These are phyloP conservation scores for Neofusicoccum parvum DNA, from an alignment of 2,329 filamentous ascomycete species.

Conservation along the genomic window DNA sequence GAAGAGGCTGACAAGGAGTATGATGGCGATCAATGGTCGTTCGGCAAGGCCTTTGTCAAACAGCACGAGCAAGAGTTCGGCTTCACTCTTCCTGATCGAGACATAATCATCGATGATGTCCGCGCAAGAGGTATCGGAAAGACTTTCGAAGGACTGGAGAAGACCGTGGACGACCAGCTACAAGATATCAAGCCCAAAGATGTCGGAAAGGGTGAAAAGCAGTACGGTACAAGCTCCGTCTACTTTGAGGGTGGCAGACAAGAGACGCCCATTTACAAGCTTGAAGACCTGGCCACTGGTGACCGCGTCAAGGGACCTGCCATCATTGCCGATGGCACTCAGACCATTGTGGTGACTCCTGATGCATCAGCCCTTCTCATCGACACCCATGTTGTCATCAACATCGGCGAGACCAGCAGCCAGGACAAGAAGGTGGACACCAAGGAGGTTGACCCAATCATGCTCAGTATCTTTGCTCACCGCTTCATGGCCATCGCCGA, in stretches of 20 bases:
- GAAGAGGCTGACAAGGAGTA: slow-evolving; percentile 64
- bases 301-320: slow-evolving; percentile 77
- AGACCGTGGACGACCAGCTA: slow-evolving; percentile 83
- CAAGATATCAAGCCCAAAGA: slow-evolving; percentile 66
- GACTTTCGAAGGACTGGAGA: slow-evolving; percentile 76
- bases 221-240: slow-evolving; percentile 68
- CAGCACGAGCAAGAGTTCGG: slow-evolving; percentile 93
- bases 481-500: slow-evolving; percentile 86
- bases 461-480: slow-evolving; percentile 78
- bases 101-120: slow-evolving; percentile 89
- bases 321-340: slow-evolving; percentile 82
- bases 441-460: slow-evolving; percentile 70
- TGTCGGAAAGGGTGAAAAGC: slow-evolving; percentile 60
- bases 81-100: slow-evolving; percentile 80
- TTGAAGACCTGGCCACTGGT: slow-evolving; percentile 72
- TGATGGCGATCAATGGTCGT: slow-evolving; percentile 73
- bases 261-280: slow-evolving; percentile 80
- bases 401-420: slow-evolving; percentile 64
- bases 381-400: slow-evolving; percentile 86
- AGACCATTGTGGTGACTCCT: slow-evolving; percentile 89
- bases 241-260: slow-evolving; percentile 82
- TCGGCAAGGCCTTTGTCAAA: slow-evolving; percentile 79
- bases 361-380: slow-evolving; percentile 75
- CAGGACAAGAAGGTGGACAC: slow-evolving; percentile 52
- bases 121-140: slow-evolving; percentile 86